A percentile compares a stretch with the other conserved stretches of the same genome.
phyloP scores from a whole-genome alignment of 2,329 filamentous ascomycete species.

The Xylaria sp. region DNA sequence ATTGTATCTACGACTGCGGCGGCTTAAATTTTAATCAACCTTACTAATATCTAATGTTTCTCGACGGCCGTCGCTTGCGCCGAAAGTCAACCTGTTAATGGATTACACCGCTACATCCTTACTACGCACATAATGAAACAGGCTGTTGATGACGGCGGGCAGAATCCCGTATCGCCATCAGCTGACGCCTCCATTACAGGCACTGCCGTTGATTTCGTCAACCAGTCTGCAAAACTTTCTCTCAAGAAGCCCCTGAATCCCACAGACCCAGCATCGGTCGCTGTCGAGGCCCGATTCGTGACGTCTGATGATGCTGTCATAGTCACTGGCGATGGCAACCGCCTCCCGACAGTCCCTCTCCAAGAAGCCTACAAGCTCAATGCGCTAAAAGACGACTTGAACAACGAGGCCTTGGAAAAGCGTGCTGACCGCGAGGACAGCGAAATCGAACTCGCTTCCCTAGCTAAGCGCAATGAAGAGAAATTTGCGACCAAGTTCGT shows the following conservation, averaged over 20 bases:
- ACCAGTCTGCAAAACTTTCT: conserved; percentile 70
- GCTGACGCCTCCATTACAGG: conserved; percentile 49
- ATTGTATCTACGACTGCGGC: background rate
- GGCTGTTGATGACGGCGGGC: conserved; percentile 31
- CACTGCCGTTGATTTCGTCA: conserved; percentile 66
- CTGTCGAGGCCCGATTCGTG: conserved; percentile 71
- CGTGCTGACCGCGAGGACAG: conserved; percentile 46
- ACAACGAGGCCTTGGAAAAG: conserved; percentile 45
- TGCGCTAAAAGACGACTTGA: conserved; percentile 63
- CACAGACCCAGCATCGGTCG: conserved; percentile 57
- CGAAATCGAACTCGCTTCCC: conserved; percentile 24
- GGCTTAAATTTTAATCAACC: background rate
- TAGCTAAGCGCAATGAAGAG: conserved; percentile 39
- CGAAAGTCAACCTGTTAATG: background rate
- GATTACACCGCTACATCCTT: background rate
- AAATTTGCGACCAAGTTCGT: conserved; percentile 29
- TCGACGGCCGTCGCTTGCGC: background rate
- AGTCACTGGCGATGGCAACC: conserved; percentile 72
- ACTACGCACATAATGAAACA: conserved; percentile 38
- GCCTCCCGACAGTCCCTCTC: conserved; percentile 75
- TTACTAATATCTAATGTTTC: background rate
- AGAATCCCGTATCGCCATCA: conserved; percentile 33
- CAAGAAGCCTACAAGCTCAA: conserved; percentile 79
- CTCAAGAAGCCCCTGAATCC: conserved; percentile 50
- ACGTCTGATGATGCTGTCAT: conserved; percentile 80